Base-by-base conservation (phyloP, 148 eudicot species). In the Camellia sinensis region DNA sequence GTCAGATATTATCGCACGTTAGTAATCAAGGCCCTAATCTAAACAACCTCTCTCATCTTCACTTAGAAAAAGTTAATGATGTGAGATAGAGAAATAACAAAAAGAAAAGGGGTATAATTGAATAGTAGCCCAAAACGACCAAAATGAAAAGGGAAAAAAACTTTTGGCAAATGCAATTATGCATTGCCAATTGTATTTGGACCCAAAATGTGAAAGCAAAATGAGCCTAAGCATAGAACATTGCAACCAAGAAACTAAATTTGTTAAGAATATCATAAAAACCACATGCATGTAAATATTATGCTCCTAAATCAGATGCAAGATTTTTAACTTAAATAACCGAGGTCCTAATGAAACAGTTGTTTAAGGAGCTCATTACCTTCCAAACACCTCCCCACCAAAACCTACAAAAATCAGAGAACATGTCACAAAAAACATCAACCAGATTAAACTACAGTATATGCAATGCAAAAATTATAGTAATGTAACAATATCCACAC, bases 361-460 rank as follows among this genome's bases (percentile, higher is more conserved):
- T 18, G 37, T 7, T 11, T 46, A 7, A 84, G 80, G 21, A 62
- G 66, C 77, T 63, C 64, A 82, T 61, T 87, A 96, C 99, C 99
- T 96, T 96, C 93, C 93, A 96, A 81, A 96, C 89, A 85, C 99
- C 99, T 83, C 97, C 99, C 86, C 87, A 96, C 99, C 99, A 96
- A 83, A 96, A 96, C 89, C 99, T 96, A 83, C 74, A 87, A 21
- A 87, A 56, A 66, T 64, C 52, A 79, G 63, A 72, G 65, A 11
- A 69, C 29, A 48, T 62, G n/a, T 74, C 11, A 70, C 44, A 43
- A 74, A 22, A 67, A 50, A 50, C 29, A 62, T 18, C 64, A 3
- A n/a, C 40, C 43, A 7, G 15, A 66, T 7, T 66, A 37, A 74
- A 17, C n/a, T 5, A 45, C 48, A 73, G 66, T 10, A 74, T 41